Evolutionary conservation across 495 filamentous ascomycete genomes (phyloP).

Genomic region (Extremus antarcticus): DNA sequence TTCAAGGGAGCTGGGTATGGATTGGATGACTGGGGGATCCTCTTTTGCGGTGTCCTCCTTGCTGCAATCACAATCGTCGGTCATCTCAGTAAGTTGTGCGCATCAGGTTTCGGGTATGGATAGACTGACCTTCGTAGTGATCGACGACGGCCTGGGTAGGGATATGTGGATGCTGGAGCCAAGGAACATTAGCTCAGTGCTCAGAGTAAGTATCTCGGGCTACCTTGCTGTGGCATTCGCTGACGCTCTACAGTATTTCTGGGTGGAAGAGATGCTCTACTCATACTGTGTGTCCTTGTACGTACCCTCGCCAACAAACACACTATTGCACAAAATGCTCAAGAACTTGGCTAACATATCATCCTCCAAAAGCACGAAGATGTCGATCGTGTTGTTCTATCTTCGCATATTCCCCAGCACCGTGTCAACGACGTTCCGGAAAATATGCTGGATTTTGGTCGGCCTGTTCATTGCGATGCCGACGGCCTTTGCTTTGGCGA

Average conservation of each 20-base stretch:
- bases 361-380: not conserved
- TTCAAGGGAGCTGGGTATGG: not conserved
- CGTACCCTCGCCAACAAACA: not conserved
- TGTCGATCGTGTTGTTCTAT: constrained; percentile 39
- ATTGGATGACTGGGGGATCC: constrained; percentile 9
- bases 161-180: not conserved
- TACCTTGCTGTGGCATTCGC: not conserved
- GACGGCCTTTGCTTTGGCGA: constrained; percentile 30
- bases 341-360: no score
- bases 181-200: not conserved
- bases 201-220: not conserved
- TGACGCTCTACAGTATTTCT: constrained; percentile 3
- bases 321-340: no score
- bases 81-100: not conserved
- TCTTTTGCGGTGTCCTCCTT: not conserved
- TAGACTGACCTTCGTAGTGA: not conserved
- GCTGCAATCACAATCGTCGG: not conserved
- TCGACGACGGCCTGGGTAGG: not conserved
- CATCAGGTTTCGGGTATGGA: no score
- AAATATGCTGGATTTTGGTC: constrained; percentile 31
- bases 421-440: constrained; percentile 40
- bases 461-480: constrained; percentile 3
- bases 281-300: not conserved
- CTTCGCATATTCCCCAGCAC: constrained; percentile 40
- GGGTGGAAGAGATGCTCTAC: constrained; percentile 6